Conservation (phyloP, 208 protist species). For the Spongospora subterranea region DNA sequence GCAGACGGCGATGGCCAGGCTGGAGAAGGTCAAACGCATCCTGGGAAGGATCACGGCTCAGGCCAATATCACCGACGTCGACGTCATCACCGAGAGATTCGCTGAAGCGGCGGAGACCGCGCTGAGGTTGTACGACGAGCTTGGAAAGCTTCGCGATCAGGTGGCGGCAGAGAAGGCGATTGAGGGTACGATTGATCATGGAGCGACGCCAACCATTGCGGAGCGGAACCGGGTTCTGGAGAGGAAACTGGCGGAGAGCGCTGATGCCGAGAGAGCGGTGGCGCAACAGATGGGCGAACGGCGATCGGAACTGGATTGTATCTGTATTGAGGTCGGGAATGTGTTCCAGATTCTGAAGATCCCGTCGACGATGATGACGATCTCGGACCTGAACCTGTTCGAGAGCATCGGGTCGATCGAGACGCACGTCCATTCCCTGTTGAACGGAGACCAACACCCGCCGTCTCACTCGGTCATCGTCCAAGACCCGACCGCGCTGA, state of each 20-base stretch:
- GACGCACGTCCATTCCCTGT: background rate
- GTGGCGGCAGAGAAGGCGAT: background rate
- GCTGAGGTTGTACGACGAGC: background rate
- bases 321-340: background rate
- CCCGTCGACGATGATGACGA: background rate
- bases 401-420: background rate
- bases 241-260: background rate
- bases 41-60: background rate
- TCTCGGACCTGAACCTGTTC: background rate
- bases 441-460: background rate
- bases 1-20: background rate
- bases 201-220: background rate
- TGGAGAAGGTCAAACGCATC: background rate
- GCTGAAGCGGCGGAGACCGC: background rate
- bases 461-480: background rate
- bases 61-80: background rate
- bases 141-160: conserved; percentile 40
- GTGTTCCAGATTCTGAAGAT: background rate
- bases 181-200: background rate
- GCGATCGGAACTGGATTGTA: background rate
- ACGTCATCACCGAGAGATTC: background rate
- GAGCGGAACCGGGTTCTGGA: background rate
- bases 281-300: background rate
- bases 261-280: background rate
- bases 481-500: background rate